phyloP scores from a whole-genome alignment of 768 basidiomycete species.

The Rhizopogon roseolus region DNA sequence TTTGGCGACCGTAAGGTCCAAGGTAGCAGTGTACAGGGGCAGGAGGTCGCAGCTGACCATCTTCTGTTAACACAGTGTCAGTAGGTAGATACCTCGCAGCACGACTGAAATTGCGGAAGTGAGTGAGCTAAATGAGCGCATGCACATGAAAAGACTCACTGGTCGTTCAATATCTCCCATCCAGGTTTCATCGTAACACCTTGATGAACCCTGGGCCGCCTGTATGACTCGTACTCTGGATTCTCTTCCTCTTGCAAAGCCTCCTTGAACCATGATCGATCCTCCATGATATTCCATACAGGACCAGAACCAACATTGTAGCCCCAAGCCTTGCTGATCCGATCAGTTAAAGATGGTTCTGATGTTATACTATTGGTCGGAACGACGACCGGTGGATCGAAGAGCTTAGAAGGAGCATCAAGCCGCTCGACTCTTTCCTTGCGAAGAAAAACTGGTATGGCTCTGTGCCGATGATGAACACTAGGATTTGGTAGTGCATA shows the following conservation, averaged over 20 bases:
- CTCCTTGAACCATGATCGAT: conserved; percentile 77
- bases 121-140: conserved; percentile 2
- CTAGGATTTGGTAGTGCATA: conserved; percentile 61
- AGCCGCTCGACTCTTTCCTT: conserved; percentile 58
- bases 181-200: conserved; percentile 38
- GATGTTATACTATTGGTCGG: conserved; percentile 57
- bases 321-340: conserved; percentile 66
- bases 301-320: conserved; percentile 74
- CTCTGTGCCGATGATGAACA: conserved; percentile 69
- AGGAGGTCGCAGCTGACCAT: conserved; percentile 46
- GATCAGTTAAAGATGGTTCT: conserved; percentile 40
- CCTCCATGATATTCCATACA: conserved; percentile 75
- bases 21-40: conserved; percentile 58
- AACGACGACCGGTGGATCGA: conserved; percentile 34
- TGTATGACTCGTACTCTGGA: conserved; percentile 40
- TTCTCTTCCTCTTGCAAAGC: conserved; percentile 24
- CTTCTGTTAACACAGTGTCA: conserved; percentile 43
- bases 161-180: conserved; percentile 39
- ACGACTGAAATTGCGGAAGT: conserved; percentile 33
- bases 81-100: conserved; percentile 58
- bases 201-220: conserved; percentile 57
- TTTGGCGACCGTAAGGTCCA: conserved; percentile 58
- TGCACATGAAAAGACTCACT: conserved; percentile 35
- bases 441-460: conserved; percentile 53
- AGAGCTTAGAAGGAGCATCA: conserved; percentile 42